A percentile compares a stretch with the other conserved stretches of the same genome.
Conservation (phyloP, 2,329 filamentous ascomycete species). For the Colletotrichum agaves region DNA sequence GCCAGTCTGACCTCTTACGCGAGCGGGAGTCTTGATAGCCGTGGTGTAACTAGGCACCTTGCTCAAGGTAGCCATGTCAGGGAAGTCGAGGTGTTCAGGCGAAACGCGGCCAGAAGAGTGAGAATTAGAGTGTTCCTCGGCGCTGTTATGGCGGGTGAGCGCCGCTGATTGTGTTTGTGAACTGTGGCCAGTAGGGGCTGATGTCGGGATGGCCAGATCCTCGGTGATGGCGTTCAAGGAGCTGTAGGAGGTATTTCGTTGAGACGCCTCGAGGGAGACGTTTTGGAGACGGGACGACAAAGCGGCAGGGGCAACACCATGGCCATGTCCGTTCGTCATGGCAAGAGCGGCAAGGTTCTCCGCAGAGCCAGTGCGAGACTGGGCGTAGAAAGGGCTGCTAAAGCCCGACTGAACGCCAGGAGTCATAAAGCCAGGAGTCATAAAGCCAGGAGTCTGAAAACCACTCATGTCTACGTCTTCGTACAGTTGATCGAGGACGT, state of each 20-base stretch:
- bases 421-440: conserved; percentile 78
- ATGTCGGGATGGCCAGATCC: conserved; percentile 54
- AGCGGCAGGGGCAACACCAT: conserved; percentile 60
- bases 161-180: conserved; percentile 57
- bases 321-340: conserved; percentile 51
- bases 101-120: conserved; percentile 62
- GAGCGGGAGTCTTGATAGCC: conserved; percentile 73
- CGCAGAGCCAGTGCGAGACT: conserved; percentile 78
- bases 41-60: conserved; percentile 84
- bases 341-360: conserved; percentile 78
- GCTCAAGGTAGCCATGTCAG: conserved; percentile 72
- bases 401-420: conserved; percentile 77
- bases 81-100: conserved; percentile 65
- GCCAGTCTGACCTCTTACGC: conserved; percentile 60
- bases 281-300: conserved; percentile 76
- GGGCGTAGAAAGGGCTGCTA: conserved; percentile 80
- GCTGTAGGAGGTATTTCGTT: conserved; percentile 58
- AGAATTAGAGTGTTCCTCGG: conserved; percentile 52
- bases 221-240: conserved; percentile 57
- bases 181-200: conserved; percentile 51
- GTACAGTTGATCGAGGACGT: conserved; percentile 90
- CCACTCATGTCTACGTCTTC: conserved; percentile 84
- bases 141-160: conserved; percentile 65
- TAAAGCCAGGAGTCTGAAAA: conserved; percentile 79
- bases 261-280: conserved; percentile 65